Conservation (phyloP, 2,329 filamentous ascomycete genomes). For the Botrytis aclada region DNA sequence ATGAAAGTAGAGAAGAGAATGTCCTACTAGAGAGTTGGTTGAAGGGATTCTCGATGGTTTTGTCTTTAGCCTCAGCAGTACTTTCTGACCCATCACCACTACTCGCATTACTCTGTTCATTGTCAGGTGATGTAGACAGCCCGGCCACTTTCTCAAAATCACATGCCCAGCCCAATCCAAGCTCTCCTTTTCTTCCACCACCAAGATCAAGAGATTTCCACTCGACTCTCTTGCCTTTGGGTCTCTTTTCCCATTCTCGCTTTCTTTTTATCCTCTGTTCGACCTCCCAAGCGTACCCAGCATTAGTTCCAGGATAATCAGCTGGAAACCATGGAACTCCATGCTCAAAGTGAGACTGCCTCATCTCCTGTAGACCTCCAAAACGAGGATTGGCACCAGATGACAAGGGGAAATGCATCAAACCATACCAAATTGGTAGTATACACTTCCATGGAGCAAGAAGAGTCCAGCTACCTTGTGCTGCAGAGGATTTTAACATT, state of each 20-base stretch:
- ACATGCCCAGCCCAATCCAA: conserved; percentile 78
- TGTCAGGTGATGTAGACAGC: conserved; percentile 8
- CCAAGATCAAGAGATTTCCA: conserved; percentile 76
- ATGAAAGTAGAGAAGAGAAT: conserved; percentile 31
- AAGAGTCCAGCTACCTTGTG: conserved; percentile 74
- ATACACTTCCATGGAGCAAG: conserved; percentile 91
- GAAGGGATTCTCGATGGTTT: conserved; percentile 19
- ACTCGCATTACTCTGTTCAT: conserved; percentile 15
- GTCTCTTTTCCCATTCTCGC: conserved; percentile 68
- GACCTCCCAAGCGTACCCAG: conserved; percentile 76
- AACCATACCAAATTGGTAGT: conserved; percentile 75
- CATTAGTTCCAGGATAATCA: conserved; percentile 75
- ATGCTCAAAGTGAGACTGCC: conserved; percentile 79
- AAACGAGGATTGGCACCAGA: conserved; percentile 79
- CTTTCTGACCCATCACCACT: not conserved
- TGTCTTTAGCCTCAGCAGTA: not conserved
- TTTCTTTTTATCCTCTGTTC: conserved; percentile 59
- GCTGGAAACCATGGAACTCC: conserved; percentile 79
- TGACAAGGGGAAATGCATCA: conserved; percentile 78
- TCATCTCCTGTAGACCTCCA: conserved; percentile 74
- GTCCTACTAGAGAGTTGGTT: conserved; percentile 24
- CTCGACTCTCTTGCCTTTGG: conserved; percentile 75
- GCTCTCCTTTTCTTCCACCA: conserved; percentile 70
- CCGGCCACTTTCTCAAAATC: conserved; percentile 62
- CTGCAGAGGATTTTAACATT: conserved; percentile 45